These are phyloP conservation scores for Populus davidiana DNA, from an alignment of 345 rosid species.

Conservation along the genomic window DNA sequence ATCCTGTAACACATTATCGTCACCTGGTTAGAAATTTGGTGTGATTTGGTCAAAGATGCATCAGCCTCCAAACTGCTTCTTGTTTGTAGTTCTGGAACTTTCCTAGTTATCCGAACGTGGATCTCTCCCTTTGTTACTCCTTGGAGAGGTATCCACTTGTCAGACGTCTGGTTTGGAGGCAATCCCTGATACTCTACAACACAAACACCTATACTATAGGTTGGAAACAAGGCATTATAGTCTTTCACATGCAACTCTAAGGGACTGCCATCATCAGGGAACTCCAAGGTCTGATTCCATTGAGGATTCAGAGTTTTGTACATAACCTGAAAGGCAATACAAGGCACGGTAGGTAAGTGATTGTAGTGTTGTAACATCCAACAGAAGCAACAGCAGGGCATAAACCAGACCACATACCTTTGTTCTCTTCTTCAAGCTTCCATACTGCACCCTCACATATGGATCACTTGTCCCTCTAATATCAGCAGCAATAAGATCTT, in stretches of 20 bases:
- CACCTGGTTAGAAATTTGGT: slow-evolving; percentile 50
- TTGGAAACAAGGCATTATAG: slow-evolving; percentile 74
- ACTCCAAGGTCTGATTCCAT: slow-evolving; percentile 92
- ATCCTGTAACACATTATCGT: slow-evolving; percentile 14
- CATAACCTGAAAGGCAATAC: slow-evolving; percentile 52
- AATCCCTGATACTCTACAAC: slow-evolving; percentile 80
- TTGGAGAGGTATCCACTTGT: slow-evolving; percentile 98
- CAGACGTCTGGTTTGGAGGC: slow-evolving; percentile 71
- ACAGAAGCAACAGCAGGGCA: neutral
- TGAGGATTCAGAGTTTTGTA: slow-evolving; percentile 69
- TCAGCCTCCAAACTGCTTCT: slow-evolving; percentile 50
- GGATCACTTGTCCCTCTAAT: slow-evolving; percentile 98
- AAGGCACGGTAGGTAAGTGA: neutral
- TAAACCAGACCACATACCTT: slow-evolving; percentile 46
- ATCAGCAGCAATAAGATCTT: slow-evolving; percentile 90
- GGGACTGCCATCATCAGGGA: slow-evolving; percentile 77
- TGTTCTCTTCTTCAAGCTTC: slow-evolving; percentile 71
- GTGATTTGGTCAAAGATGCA: slow-evolving; percentile 57
- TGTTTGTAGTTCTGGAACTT: slow-evolving; percentile 55
- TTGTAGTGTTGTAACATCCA: neutral
- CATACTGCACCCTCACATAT: slow-evolving; percentile 88
- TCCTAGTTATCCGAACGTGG: slow-evolving; percentile 68
- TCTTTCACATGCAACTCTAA: slow-evolving; percentile 81
- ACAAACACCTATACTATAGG: slow-evolving; percentile 82
- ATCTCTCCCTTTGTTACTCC: slow-evolving; percentile 90